Conservation (phyloP, 371 early-diverging fungal genomes). For the Capillidium rhysosporum region DNA sequence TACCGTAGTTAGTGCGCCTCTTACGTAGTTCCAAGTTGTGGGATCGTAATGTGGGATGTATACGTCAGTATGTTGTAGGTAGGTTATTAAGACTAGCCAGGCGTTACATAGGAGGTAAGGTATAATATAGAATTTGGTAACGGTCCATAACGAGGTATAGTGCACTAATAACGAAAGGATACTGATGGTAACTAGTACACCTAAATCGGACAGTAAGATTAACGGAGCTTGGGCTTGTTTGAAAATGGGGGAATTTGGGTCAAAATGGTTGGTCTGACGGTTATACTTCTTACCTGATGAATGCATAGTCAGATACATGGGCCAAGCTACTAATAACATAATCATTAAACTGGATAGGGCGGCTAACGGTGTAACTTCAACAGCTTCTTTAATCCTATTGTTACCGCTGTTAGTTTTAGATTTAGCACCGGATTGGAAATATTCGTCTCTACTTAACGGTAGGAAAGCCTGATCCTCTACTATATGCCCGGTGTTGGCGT, state of each 20-base stretch:
- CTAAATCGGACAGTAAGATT: constrained; percentile 48
- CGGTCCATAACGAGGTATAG: constrained; percentile 28
- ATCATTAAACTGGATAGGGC: constrained; percentile 26
- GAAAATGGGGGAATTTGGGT: constrained; percentile 52
- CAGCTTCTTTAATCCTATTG: constrained; percentile 11
- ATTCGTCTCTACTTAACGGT: constrained; percentile 35
- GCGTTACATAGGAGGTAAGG: constrained; percentile 66
- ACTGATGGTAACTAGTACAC: constrained; percentile 28
- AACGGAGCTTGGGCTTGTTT: constrained; percentile 36
- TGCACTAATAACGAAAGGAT: constrained; percentile 17
- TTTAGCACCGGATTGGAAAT: constrained; percentile 14
- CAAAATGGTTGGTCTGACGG: constrained; percentile 64
- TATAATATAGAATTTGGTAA: constrained; percentile 56
- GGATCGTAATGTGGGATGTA: constrained; percentile 59
- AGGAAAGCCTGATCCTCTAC: constrained; percentile 76
- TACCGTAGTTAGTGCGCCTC: constrained; percentile 62
- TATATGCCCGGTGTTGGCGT: constrained; percentile 64
- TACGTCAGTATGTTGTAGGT: constrained; percentile 72
- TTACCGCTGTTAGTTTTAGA: too few species aligned
- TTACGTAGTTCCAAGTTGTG: constrained; percentile 59
- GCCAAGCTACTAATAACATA: constrained; percentile 68
- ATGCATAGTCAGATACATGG: constrained; percentile 50
- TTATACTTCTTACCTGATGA: constrained; percentile 47
- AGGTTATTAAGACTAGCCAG: constrained; percentile 79
- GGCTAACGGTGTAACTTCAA: constrained; percentile 10